phyloP scores from a whole-genome alignment of 352 stramenopile genomes.

The Bremia lactucae region DNA sequence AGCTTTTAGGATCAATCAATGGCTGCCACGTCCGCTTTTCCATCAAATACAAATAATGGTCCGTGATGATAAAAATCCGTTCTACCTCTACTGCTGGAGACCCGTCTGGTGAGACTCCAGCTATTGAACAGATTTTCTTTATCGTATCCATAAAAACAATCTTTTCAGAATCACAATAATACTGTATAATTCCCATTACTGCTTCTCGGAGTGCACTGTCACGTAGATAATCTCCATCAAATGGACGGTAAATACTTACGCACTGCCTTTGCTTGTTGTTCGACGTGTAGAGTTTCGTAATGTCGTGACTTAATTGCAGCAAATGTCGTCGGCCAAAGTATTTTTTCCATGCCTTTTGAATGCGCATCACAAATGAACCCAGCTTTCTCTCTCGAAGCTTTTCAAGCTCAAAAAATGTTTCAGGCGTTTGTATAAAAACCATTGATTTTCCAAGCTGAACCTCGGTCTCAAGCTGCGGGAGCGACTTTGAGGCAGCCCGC shows the following conservation, averaged over 20 bases:
- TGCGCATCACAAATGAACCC: conserved; percentile 60
- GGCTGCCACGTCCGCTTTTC: conserved; percentile 58
- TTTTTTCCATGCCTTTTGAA: conserved; percentile 76
- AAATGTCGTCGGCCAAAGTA: conserved; percentile 75
- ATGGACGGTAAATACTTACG: conserved; percentile 82
- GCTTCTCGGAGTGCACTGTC: conserved; percentile 52
- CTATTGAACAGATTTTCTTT: conserved; percentile 40
- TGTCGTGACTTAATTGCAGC: conserved; percentile 72
- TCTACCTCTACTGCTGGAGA: conserved; percentile 27
- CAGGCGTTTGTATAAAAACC: conserved; percentile 86
- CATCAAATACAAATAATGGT: conserved; percentile 71
- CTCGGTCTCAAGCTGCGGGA: conserved; percentile 66
- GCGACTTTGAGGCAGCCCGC: conserved; percentile 51
- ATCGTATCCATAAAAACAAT: conserved; percentile 75
- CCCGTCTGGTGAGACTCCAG: conserved; percentile 14
- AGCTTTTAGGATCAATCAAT: conserved; percentile 40
- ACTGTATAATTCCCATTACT: conserved; percentile 52
- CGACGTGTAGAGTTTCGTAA: conserved; percentile 75
- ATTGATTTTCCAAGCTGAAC: conserved; percentile 85
- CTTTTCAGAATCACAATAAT: conserved; percentile 73
- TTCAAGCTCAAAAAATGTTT: conserved; percentile 85
- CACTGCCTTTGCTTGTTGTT: conserved; percentile 76
- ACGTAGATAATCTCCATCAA: conserved; percentile 74
- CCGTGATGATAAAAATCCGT: conserved; percentile 57
- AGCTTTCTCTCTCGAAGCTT: conserved; percentile 79